phyloP scores from a whole-genome alignment of 495 filamentous ascomycete genomes.

The Hamigera avellanea region DNA sequence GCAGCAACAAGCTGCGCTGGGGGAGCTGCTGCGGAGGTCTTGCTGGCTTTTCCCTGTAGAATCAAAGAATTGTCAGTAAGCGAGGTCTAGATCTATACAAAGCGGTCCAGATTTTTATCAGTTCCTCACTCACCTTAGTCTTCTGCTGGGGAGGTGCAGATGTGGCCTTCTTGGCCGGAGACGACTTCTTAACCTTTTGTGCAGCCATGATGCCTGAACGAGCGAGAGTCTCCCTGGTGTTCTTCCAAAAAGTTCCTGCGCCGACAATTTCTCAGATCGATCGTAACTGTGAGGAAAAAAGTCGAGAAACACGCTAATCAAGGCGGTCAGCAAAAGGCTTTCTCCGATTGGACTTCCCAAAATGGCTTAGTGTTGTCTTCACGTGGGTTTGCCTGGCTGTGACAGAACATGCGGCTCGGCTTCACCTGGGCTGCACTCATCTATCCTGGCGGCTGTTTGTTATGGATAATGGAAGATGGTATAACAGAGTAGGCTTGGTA shows the following conservation, averaged over 20 bases:
- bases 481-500: too few relatives aligned
- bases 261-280: background rate
- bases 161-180: conserved; percentile 13
- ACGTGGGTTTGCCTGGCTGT: conserved; percentile 15
- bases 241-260: background rate
- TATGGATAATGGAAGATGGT: too few relatives aligned
- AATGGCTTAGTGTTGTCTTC: conserved; percentile 1
- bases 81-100: background rate
- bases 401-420: too few relatives aligned
- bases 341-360: conserved; percentile 12
- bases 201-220: conserved; percentile 18
- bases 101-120: background rate
- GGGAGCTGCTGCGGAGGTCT: conserved; percentile 18
- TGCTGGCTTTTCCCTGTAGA: conserved; percentile 8
- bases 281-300: conserved; percentile 13
- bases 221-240: conserved; percentile 4
- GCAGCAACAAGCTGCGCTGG: conserved; percentile 50
- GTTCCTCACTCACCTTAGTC: conserved; percentile 22
- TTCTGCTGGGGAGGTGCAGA: conserved; percentile 13
- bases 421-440: too few relatives aligned
- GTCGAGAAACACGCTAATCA: conserved; percentile 3
- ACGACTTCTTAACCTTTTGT: conserved; percentile 13
- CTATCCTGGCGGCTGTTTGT: too few relatives aligned
- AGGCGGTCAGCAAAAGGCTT: conserved; percentile 10
- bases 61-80: background rate